Conservation (phyloP, 2,329 filamentous ascomycete species). For the Lomentospora prolificans region DNA sequence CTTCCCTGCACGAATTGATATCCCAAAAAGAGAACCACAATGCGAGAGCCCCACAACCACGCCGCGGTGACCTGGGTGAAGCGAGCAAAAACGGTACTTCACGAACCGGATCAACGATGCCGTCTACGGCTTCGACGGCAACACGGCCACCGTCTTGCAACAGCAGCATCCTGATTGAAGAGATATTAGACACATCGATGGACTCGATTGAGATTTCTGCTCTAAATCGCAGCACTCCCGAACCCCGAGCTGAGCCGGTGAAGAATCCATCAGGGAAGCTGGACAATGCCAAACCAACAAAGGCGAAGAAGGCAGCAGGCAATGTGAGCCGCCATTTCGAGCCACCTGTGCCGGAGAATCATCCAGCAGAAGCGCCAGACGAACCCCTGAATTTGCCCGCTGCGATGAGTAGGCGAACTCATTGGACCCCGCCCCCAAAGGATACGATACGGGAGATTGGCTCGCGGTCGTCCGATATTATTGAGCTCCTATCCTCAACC, state of each 20-base stretch:
- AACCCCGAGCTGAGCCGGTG: constrained; percentile 2
- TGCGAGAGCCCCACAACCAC: background rate
- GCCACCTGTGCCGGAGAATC: background rate
- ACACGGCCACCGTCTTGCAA: background rate
- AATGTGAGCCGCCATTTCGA: constrained; percentile 2
- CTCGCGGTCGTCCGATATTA: constrained; percentile 21
- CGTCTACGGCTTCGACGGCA: background rate
- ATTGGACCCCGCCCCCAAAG: constrained; percentile 59
- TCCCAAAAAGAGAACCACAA: background rate
- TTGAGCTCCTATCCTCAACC: constrained; percentile 21
- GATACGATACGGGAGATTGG: constrained; percentile 21
- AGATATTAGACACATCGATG: background rate
- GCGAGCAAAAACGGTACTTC: too few relatives aligned
- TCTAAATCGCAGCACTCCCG: background rate
- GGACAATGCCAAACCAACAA: constrained; percentile 15
- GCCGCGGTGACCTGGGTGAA: background rate
- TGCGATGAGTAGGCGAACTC: constrained; percentile 44
- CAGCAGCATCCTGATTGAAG: background rate
- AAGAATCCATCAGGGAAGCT: background rate
- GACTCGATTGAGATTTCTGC: background rate
- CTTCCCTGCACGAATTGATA: constrained; percentile 3
- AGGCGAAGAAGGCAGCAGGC: constrained; percentile 5
- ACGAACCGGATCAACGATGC: background rate
- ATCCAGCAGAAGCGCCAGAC: too few relatives aligned
- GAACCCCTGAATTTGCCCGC: constrained; percentile 29